phyloP scores from a whole-genome alignment of 2,329 filamentous ascomycete species.

The Fusarium poae region DNA sequence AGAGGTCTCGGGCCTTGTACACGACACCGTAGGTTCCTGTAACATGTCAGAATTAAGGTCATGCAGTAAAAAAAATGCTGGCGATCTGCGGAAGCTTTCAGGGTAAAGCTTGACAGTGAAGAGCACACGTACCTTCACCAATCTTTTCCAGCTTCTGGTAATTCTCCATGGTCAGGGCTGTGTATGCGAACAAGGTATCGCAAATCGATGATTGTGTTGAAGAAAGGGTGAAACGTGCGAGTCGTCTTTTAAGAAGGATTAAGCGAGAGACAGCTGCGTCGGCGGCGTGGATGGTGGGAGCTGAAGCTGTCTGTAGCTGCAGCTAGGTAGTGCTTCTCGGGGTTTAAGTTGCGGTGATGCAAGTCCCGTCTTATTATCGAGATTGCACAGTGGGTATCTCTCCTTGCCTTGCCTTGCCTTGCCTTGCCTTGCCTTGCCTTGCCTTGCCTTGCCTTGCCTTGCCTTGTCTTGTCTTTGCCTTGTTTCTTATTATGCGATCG shows the following conservation, averaged over 20 bases:
- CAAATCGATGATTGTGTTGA: slow-evolving; percentile 15
- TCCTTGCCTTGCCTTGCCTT: not conserved
- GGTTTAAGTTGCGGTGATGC: slow-evolving; percentile 11
- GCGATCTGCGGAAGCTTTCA: not conserved
- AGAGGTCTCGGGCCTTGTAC: slow-evolving; percentile 91
- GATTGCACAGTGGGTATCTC: slow-evolving; percentile 15
- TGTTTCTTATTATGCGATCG: slow-evolving; percentile 17
- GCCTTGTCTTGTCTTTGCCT: slow-evolving; percentile 8
- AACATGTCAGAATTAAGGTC: slow-evolving; percentile 6
- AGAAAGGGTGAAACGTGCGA: slow-evolving; percentile 29
- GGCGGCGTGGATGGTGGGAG: slow-evolving; percentile 24
- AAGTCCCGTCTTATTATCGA: slow-evolving; percentile 19
- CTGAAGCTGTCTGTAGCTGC: slow-evolving; percentile 1
- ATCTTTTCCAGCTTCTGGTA: slow-evolving; percentile 98
- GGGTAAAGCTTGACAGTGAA: not conserved
- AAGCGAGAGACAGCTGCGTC: slow-evolving; percentile 40
- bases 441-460: too few relatives aligned
- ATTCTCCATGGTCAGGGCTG: slow-evolving; percentile 78
- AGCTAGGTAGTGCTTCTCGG: not conserved
- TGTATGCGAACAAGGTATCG: slow-evolving; percentile 19
- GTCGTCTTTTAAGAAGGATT: slow-evolving; percentile 13
- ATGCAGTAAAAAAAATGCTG: not conserved
- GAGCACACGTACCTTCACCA: slow-evolving; percentile 79
- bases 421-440: slow-evolving; percentile 8
- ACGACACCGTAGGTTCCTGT: slow-evolving; percentile 93